These are phyloP conservation scores for Hanseniaspora clermontiae DNA, from an alignment of 805 yeast genomes.

Conservation along the genomic window DNA sequence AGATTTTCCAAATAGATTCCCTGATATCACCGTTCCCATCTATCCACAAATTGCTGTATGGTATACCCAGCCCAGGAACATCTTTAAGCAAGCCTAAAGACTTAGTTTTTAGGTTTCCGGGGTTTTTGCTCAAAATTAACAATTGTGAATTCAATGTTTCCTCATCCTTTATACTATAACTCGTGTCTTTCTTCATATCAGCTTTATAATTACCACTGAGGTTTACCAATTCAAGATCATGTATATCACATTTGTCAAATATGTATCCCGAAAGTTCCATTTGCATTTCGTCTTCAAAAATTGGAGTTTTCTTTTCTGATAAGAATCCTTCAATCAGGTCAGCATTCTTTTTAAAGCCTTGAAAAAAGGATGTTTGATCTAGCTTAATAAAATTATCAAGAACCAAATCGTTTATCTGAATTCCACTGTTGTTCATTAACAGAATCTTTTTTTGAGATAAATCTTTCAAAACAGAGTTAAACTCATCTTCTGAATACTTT, in stretches of 20 bases:
- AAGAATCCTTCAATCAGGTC: not conserved
- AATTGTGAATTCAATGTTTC: slow-evolving; percentile 16
- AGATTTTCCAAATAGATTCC: slow-evolving; percentile 44
- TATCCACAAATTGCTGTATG: slow-evolving; percentile 63
- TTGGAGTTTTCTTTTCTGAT: not conserved
- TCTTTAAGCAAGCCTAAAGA: slow-evolving; percentile 14
- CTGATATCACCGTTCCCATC: slow-evolving; percentile 52
- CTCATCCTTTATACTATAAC: slow-evolving; percentile 3
- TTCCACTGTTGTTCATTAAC: not conserved
- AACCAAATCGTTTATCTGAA: slow-evolving; percentile 5
- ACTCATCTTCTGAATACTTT: not conserved
- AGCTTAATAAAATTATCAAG: not conserved
- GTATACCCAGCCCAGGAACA: slow-evolving; percentile 45
- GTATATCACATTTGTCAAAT: not conserved
- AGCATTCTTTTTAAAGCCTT: not conserved
- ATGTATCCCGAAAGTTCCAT: not conserved
- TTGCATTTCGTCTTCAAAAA: not conserved
- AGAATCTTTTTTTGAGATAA: slow-evolving; percentile 4
- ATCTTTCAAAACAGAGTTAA: slow-evolving; percentile 2
- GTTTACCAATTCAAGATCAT: not conserved
- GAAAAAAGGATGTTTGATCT: not conserved
- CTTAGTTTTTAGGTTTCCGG: slow-evolving; percentile 50
- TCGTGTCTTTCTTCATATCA: not conserved
- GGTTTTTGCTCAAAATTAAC: slow-evolving; percentile 18
- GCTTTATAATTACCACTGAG: not conserved